Percentiles rank a stretch among this genome's conserved stretches.
These are phyloP conservation scores for Phytopythium delawarense DNA, from an alignment of 352 stramenopile genomes.

Conservation along the genomic window DNA sequence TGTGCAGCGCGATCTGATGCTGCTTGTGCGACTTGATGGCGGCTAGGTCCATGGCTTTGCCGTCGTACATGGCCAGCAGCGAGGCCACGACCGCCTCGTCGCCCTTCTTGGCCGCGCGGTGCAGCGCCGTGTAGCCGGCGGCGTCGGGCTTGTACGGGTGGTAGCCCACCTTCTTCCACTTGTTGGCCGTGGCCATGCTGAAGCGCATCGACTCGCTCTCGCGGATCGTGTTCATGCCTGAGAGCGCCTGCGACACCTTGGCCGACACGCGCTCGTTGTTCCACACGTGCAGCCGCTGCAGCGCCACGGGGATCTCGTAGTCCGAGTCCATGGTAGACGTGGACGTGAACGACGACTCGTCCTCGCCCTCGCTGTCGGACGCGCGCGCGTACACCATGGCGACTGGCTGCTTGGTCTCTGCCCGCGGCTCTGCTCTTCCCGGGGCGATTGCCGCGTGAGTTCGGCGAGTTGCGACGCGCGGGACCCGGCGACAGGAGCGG, in stretches of 20 bases:
- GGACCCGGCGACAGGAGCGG: not conserved
- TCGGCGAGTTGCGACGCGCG: not conserved
- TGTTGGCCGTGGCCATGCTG: conserved; percentile 70
- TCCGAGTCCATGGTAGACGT: conserved; percentile 85
- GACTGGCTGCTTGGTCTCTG: not conserved
- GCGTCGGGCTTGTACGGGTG: conserved; percentile 79
- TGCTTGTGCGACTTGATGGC: conserved; percentile 66
- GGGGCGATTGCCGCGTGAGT: not conserved
- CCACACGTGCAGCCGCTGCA: conserved; percentile 61
- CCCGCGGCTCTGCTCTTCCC: not conserved
- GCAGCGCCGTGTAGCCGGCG: conserved; percentile 75
- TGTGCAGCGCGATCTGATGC: conserved; percentile 75
- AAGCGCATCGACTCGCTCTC: conserved; percentile 78
- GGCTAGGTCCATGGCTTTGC: conserved; percentile 58
- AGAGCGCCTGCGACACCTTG: conserved; percentile 56
- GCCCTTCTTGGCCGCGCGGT: conserved; percentile 68
- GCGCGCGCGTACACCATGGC: conserved; percentile 18
- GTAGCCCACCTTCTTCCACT: conserved; percentile 85
- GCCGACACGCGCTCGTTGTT: conserved; percentile 62
- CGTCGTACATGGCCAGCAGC: conserved; percentile 80
- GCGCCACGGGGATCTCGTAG: conserved; percentile 72
- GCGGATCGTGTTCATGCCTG: conserved; percentile 60
- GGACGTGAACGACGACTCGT: conserved; percentile 71
- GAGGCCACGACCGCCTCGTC: conserved; percentile 62
- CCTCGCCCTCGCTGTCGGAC: conserved; percentile 27